phyloP scores from a whole-genome alignment of 768 basidiomycete species.

The Trametes cinnabarina region DNA sequence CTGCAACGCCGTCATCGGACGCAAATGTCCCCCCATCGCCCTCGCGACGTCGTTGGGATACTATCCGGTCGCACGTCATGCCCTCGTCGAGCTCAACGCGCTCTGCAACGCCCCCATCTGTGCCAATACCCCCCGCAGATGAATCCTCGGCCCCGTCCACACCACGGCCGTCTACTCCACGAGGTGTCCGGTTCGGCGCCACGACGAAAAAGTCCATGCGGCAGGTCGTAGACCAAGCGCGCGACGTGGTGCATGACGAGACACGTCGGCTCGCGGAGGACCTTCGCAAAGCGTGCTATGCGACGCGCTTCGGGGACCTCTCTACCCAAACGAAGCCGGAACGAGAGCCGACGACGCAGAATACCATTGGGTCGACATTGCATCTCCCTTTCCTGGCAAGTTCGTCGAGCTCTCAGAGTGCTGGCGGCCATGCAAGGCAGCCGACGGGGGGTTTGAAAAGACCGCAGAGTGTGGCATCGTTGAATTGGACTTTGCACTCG shows the following conservation, averaged over 20 bases:
- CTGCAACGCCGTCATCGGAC: not conserved
- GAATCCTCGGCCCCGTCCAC: conserved; percentile 2
- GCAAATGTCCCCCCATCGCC: conserved; percentile 17
- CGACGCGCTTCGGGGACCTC: conserved; percentile 47
- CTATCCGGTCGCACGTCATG: conserved; percentile 27
- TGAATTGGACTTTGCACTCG: conserved; percentile 28
- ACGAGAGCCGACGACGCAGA: conserved; percentile 28
- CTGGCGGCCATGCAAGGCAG: conserved; percentile 19
- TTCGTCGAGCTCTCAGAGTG: conserved; percentile 17
- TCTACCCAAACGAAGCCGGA: conserved; percentile 32
- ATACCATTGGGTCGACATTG: conserved; percentile 36
- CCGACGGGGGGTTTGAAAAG: conserved; percentile 40
- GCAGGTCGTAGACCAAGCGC: conserved; percentile 65
- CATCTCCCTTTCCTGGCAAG: conserved; percentile 28
- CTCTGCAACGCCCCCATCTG: conserved; percentile 3
- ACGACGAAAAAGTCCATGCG: conserved; percentile 22
- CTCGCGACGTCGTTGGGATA: conserved; percentile 28
- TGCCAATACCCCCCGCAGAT: conserved; percentile 5
- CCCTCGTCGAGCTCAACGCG: conserved; percentile 15
- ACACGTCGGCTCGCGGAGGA: conserved; percentile 52
- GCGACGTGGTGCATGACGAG: conserved; percentile 49
- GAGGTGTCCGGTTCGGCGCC: conserved; percentile 22
- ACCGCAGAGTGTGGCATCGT: conserved; percentile 43
- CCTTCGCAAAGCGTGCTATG: conserved; percentile 53
- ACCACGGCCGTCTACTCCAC: conserved; percentile 26